phyloP scores from a whole-genome alignment of 2,329 filamentous ascomycete genomes.

The Incumbomyces delicatus region DNA sequence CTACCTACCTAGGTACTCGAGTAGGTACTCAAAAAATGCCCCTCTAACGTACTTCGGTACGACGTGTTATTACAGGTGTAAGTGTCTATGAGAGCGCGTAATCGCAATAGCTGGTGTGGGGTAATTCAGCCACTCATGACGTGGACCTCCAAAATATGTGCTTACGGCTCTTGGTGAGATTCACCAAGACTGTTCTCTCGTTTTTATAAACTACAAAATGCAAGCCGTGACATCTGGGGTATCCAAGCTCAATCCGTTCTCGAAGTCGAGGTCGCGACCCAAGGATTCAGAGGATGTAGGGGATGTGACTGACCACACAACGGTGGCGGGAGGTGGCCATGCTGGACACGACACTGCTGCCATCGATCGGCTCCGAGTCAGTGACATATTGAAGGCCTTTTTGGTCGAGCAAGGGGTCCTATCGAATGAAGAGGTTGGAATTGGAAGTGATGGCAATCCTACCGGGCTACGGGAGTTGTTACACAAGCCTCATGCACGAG shows the following conservation, averaged over 20 bases:
- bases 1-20: too few species aligned
- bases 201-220: background rate
- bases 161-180: too few species aligned
- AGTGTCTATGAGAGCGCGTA: too few species aligned
- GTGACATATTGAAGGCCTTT: conserved; percentile 13
- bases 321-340: conserved; percentile 18
- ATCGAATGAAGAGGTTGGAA: conserved; percentile 11
- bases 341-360: conserved; percentile 11
- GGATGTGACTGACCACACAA: conserved; percentile 14
- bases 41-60: too few species aligned
- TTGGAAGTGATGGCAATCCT: conserved; percentile 11
- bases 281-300: conserved; percentile 18
- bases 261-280: conserved; percentile 4
- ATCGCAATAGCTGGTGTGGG: too few species aligned
- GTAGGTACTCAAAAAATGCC: too few species aligned
- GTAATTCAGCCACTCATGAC: too few species aligned
- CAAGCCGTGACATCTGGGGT: conserved; percentile 11
- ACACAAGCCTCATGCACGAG: conserved; percentile 16
- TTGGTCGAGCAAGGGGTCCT: conserved; percentile 15
- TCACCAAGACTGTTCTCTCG: too few species aligned
- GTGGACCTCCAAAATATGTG: too few species aligned
- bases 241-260: conserved; percentile 17
- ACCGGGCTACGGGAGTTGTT: conserved; percentile 11
- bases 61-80: too few species aligned
- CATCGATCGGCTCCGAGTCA: conserved; percentile 17